Evolutionary conservation across 1,284 basidiomycete species (phyloP).

Genomic region (Ganoderma meredithae): DNA sequence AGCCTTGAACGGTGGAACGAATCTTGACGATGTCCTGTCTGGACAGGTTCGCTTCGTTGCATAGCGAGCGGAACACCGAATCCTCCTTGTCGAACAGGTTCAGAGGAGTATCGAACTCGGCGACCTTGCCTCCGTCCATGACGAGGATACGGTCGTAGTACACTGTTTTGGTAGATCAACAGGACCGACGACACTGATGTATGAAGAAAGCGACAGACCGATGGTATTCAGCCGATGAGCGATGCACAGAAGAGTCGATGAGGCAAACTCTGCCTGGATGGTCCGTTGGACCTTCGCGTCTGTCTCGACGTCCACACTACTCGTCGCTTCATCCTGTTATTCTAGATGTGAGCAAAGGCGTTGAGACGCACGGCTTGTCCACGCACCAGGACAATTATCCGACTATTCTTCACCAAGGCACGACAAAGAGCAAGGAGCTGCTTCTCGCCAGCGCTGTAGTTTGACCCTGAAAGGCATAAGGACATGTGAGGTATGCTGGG

Average conservation of each 20-base stretch:
- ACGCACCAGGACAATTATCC: slow-evolving; percentile 72
- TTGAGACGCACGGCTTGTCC: background rate
- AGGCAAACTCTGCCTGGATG: slow-evolving; percentile 74
- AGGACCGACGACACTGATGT: background rate
- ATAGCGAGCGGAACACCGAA: slow-evolving; percentile 81
- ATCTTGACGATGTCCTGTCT: slow-evolving; percentile 60
- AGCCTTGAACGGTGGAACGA: slow-evolving; percentile 37
- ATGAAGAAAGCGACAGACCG: slow-evolving; percentile 44
- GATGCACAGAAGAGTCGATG: slow-evolving; percentile 73
- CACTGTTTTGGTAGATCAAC: slow-evolving; percentile 46
- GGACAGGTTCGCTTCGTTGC: slow-evolving; percentile 73
- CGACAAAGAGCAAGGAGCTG: slow-evolving; percentile 79
- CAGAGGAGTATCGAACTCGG: slow-evolving; percentile 82
- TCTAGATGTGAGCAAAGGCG: slow-evolving; percentile 6
- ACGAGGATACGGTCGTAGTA: slow-evolving; percentile 82
- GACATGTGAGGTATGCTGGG: slow-evolving; percentile 1
- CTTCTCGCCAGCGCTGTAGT: slow-evolving; percentile 82
- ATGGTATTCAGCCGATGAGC: slow-evolving; percentile 84
- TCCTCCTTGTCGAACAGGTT: slow-evolving; percentile 72
- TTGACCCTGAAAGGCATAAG: slow-evolving; percentile 53
- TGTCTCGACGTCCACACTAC: slow-evolving; percentile 85
- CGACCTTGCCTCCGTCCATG: slow-evolving; percentile 73
- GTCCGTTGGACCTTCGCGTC: slow-evolving; percentile 81
- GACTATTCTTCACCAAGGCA: slow-evolving; percentile 75
- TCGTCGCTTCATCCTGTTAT: slow-evolving; percentile 76